A percentile compares a stretch with the other conserved stretches of the same genome.
phyloP scores from a whole-genome alignment of 163 green algal species.

The Chlorella variabilis region DNA sequence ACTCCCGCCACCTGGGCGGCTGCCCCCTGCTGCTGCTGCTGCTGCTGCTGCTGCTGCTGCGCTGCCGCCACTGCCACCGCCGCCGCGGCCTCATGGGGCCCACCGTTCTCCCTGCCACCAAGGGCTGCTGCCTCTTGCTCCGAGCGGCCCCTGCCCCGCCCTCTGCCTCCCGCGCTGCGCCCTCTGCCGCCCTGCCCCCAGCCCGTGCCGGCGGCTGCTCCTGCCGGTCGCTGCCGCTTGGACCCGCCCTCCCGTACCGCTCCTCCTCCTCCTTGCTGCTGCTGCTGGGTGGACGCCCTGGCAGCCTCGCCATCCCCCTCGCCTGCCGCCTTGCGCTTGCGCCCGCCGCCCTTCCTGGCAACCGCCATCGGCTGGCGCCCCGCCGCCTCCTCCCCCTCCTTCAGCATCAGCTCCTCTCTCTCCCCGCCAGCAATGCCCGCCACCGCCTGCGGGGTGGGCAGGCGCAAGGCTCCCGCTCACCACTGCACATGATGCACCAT shows the following conservation, averaged over 20 bases:
- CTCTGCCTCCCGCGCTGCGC: neutral
- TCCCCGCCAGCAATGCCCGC: conserved; percentile 29
- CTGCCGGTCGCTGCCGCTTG: too few species aligned
- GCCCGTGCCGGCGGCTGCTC: too few species aligned
- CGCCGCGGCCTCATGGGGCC: too few species aligned
- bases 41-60: neutral
- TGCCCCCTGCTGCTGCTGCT: neutral
- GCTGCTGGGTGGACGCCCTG: too few species aligned
- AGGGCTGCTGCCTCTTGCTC: neutral
- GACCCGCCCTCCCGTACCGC: too few species aligned
- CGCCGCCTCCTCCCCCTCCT: neutral
- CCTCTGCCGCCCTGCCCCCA: neutral
- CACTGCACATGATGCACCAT: too few species aligned
- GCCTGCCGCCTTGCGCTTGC: conserved; percentile 5
- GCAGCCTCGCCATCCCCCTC: too few species aligned
- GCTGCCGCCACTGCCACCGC: neutral
- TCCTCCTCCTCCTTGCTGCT: too few species aligned
- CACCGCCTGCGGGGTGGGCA: conserved; percentile 18
- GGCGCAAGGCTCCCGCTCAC: too few species aligned
- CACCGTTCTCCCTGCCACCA: too few species aligned
- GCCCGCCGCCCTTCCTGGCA: neutral
- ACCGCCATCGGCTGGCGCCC: neutral
- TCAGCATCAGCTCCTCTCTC: conserved; percentile 18
- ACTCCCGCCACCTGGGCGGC: neutral
- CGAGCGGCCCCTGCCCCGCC: neutral